A percentile compares a stretch with the other conserved stretches of the same genome.
These are phyloP conservation scores for Trichoderma asperellum DNA, from an alignment of 2,329 filamentous ascomycete species.

Conservation along the genomic window DNA sequence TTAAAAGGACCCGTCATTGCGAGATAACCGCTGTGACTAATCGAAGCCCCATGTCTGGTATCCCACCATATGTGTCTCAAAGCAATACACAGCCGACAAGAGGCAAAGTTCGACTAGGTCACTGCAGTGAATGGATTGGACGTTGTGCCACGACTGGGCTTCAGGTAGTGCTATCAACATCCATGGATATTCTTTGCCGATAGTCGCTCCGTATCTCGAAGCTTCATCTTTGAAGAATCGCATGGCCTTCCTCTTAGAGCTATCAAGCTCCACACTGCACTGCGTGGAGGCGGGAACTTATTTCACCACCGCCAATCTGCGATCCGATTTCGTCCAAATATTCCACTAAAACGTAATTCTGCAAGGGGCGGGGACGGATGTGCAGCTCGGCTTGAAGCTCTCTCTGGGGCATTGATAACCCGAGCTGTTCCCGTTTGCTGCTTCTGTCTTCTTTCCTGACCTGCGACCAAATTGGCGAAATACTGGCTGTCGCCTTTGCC, in stretches of 20 bases:
- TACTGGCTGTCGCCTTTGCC: neutral
- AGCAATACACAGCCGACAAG: neutral
- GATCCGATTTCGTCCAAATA: neutral
- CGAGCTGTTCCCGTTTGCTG: neutral
- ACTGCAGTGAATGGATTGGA: neutral
- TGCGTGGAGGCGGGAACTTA: slow-evolving; percentile 1
- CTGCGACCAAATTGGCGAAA: neutral
- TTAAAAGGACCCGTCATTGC: slow-evolving; percentile 23
- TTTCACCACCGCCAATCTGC: neutral
- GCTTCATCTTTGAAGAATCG: neutral
- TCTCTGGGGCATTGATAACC: slow-evolving; percentile 15
- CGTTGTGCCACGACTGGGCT: neutral
- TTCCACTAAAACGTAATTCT: slow-evolving; percentile 4
- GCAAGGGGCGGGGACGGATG: slow-evolving; percentile 23
- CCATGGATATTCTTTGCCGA: neutral
- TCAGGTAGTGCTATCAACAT: neutral
- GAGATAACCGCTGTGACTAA: slow-evolving; percentile 1
- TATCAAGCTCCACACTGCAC: neutral
- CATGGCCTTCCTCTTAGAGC: neutral
- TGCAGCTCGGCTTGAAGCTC: slow-evolving; percentile 18
- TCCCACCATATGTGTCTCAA: neutral
- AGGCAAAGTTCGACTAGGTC: neutral
- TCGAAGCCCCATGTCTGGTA: neutral
- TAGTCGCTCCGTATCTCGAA: neutral
- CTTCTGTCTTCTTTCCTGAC: neutral